Base-by-base conservation (phyloP, 345 rosid genomes). In the Gossypium thurberi region DNA sequence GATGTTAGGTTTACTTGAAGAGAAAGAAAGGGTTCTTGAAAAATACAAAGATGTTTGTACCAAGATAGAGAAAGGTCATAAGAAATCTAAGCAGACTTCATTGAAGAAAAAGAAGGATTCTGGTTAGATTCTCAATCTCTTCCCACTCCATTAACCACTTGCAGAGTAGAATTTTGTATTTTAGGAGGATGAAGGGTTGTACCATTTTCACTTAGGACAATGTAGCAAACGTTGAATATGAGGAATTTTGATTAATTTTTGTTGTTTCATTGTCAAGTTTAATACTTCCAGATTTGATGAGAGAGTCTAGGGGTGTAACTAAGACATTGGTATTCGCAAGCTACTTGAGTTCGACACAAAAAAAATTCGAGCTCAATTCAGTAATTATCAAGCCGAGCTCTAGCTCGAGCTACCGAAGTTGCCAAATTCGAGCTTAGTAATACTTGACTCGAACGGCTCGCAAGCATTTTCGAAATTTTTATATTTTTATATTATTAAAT, bases 1-100 rank as follows among this genome's bases (percentile, higher is more conserved):
- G 80, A 70, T 88, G 62, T 75, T 88, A 70, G 95, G 95, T 70
- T 79, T 82, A 78, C 75, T 58, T 12, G 90, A 94, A 69, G 95
- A 94, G 62, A 92, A 87, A 78, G 87, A 88, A 33, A 81, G 87
- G 66, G 76, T 90, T 26, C 8, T 87, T 74, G 81, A 82, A 18
- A 94, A 86, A 85, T 94, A 88, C 79, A 79, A 83, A 60, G 65
- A 85, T 77, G 82, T 90, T 65, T 83, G 87, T 67, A 70, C 71
- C 2, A 81, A 81, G 61, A 62, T 69, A 48, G 48, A 64, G 50
- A 73, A 73, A 58, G 56, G 65, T 18, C 55, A 10, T 52, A 79
- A 70, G 69, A 87, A 78, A 62, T 75, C 80, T 67, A 79, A 70
- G 52, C 78, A 61, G 58, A 72, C 74, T 73, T 73, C 81, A 13